phyloP scores from a whole-genome alignment of 2,329 filamentous ascomycete species.

The Pyricularia pennisetigena region DNA sequence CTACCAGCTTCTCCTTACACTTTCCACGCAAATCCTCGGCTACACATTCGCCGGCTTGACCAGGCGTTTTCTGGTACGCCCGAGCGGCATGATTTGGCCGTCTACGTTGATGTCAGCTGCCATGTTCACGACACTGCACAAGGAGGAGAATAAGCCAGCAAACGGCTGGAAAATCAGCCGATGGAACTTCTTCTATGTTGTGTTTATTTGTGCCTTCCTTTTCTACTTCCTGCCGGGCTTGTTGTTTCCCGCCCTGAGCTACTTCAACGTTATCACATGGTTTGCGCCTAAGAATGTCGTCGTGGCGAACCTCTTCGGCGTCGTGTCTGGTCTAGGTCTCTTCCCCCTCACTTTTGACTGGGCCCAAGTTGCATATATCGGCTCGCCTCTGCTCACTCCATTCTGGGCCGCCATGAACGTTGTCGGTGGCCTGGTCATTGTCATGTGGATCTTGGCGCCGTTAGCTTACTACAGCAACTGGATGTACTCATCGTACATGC shows the following conservation, averaged over 20 bases:
- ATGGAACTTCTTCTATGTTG: constrained; percentile 73
- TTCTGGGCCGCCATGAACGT: constrained; percentile 86
- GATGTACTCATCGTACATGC: constrained; percentile 76
- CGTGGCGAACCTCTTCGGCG: constrained; percentile 76
- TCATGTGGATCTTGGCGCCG: constrained; percentile 79
- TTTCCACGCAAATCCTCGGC: constrained; percentile 79
- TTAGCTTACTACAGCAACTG: constrained; percentile 73
- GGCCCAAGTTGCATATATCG: constrained; percentile 83
- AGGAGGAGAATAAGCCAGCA: constrained; percentile 70
- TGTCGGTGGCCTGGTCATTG: constrained; percentile 65
- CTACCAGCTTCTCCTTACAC: constrained; percentile 73
- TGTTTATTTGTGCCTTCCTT: constrained; percentile 60
- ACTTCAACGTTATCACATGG: constrained; percentile 86
- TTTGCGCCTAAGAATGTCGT: constrained; percentile 81
- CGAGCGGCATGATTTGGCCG: constrained; percentile 87
- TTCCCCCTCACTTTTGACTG: constrained; percentile 87
- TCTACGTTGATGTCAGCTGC: constrained; percentile 75
- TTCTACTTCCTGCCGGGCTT: constrained; percentile 84
- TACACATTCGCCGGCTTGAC: constrained; percentile 81
- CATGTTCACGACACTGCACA: constrained; percentile 83
- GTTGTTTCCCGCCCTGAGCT: constrained; percentile 74
- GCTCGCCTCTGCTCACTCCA: constrained; percentile 71
- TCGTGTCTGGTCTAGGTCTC: constrained; percentile 72
- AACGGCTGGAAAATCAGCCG: constrained; percentile 76
- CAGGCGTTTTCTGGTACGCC: constrained; percentile 70